A percentile compares a stretch with the other conserved stretches of the same genome.
These are phyloP conservation scores for Erysiphe pulchra DNA, from an alignment of 2,329 filamentous ascomycete species.

Conservation along the genomic window DNA sequence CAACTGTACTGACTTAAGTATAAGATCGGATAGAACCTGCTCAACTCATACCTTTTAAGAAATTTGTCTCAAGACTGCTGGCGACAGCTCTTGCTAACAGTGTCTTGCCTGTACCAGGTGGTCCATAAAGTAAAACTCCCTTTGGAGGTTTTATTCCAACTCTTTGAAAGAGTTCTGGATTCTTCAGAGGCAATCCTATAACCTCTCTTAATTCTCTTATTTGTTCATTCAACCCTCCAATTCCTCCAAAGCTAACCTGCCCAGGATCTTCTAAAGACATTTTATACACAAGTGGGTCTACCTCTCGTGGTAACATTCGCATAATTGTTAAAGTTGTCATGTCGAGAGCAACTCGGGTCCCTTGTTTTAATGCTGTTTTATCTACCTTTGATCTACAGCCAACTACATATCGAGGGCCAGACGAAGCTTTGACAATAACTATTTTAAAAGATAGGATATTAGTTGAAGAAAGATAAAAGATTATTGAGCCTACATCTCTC, in stretches of 20 bases:
- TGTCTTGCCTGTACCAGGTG: constrained; percentile 74
- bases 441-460: constrained; percentile 4
- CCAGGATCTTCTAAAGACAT: constrained; percentile 98
- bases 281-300: constrained; percentile 97
- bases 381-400: constrained; percentile 97
- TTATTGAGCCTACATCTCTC: constrained; percentile 56
- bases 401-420: constrained; percentile 89
- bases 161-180: constrained; percentile 97
- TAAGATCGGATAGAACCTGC: background rate
- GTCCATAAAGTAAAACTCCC: constrained; percentile 97
- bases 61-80: constrained; percentile 92
- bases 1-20: constrained; percentile 30
- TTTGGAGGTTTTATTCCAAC: constrained; percentile 99
- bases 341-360: constrained; percentile 86
- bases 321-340: constrained; percentile 99
- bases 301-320: constrained; percentile 96
- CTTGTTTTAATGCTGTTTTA: constrained; percentile 91
- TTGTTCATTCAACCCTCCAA: constrained; percentile 93
- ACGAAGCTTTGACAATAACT: constrained; percentile 98
- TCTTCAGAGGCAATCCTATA: constrained; percentile 99
- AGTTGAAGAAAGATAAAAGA: constrained; percentile 2
- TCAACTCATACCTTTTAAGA: constrained; percentile 55
- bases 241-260: constrained; percentile 91
- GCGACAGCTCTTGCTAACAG: constrained; percentile 86
- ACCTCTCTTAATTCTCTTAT: constrained; percentile 97